Conservation (phyloP, 805 yeast genomes). For the Saccharomycopsis babjevae region DNA sequence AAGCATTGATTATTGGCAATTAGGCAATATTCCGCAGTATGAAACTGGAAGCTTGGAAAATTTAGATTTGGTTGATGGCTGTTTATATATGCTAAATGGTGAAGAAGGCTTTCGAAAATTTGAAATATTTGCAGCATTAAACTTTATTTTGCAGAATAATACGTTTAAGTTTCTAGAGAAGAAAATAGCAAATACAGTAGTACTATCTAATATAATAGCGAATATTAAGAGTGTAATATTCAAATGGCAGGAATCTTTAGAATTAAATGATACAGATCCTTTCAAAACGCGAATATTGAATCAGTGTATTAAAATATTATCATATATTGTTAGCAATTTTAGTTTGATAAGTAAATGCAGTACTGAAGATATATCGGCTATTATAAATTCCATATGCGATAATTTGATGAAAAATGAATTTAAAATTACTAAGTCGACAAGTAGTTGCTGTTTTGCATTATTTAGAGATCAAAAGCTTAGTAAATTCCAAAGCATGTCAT, state of each 20-base stretch:
- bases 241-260: not conserved
- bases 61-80: constrained; percentile 5
- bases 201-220: not conserved
- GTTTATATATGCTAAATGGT: constrained; percentile 1
- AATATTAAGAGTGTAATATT: not conserved
- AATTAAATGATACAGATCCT: constrained; percentile 6
- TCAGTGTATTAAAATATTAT: constrained; percentile 12
- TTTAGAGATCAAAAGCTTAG: constrained; percentile 12
- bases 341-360: constrained; percentile 2
- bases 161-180: not conserved
- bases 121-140: constrained; percentile 16
- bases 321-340: constrained; percentile 3
- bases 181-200: not conserved
- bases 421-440: constrained; percentile 10
- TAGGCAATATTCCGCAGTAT: constrained; percentile 10
- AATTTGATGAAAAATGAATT: not conserved
- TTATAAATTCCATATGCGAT: constrained; percentile 5
- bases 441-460: constrained; percentile 5
- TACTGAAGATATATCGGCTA: not conserved
- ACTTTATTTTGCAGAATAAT: constrained; percentile 2
- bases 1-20: constrained; percentile 11
- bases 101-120: constrained; percentile 10
- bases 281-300: constrained; percentile 11
- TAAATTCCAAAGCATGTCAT: constrained; percentile 7
- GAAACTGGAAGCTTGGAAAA: not conserved